A percentile compares a stretch with the other conserved stretches of the same genome.
These are phyloP conservation scores for Fusarium sp. DNA, from an alignment of 2,329 filamentous ascomycete genomes.

Conservation along the genomic window DNA sequence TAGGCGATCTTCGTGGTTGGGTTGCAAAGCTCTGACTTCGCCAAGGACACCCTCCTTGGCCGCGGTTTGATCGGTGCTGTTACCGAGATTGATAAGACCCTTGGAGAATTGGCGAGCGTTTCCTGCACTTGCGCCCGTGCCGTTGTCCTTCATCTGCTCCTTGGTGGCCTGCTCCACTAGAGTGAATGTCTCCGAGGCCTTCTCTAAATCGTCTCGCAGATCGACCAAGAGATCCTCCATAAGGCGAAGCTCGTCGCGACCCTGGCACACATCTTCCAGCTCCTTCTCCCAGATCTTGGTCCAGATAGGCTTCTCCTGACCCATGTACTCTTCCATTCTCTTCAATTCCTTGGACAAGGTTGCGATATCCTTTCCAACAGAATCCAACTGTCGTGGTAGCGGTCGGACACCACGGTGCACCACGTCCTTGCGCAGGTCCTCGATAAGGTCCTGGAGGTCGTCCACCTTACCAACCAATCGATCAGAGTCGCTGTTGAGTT, in stretches of 20 bases:
- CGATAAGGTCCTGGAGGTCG: conserved; percentile 95
- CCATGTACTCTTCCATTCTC: conserved; percentile 93
- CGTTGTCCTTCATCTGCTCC: conserved; percentile 86
- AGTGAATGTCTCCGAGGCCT: conserved; percentile 91
- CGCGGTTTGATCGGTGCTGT: conserved; percentile 74
- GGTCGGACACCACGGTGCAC: conserved; percentile 92
- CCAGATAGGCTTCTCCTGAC: conserved; percentile 93
- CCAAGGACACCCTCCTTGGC: conserved; percentile 93
- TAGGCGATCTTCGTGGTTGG: conserved; percentile 91
- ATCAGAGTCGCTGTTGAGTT: conserved; percentile 87
- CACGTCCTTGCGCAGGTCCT: conserved; percentile 97
- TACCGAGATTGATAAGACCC: conserved; percentile 64
- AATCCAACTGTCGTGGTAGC: conserved; percentile 87
- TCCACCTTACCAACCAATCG: conserved; percentile 92
- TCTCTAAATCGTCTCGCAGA: conserved; percentile 93
- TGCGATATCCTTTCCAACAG: conserved; percentile 88
- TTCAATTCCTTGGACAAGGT: conserved; percentile 85
- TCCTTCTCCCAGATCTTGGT: conserved; percentile 99
- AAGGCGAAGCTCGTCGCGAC: conserved; percentile 92
- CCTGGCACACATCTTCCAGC: conserved; percentile 93
- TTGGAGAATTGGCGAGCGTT: conserved; percentile 67
- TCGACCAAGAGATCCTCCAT: conserved; percentile 96
- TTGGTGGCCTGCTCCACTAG: conserved; percentile 98
- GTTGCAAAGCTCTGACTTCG: conserved; percentile 91
- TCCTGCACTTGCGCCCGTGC: conserved; percentile 61